Evolutionary conservation across 2,329 filamentous ascomycete species (phyloP), one percentile per base, ranked within the genome.

Genomic region (Monosporascus sp.): DNA sequence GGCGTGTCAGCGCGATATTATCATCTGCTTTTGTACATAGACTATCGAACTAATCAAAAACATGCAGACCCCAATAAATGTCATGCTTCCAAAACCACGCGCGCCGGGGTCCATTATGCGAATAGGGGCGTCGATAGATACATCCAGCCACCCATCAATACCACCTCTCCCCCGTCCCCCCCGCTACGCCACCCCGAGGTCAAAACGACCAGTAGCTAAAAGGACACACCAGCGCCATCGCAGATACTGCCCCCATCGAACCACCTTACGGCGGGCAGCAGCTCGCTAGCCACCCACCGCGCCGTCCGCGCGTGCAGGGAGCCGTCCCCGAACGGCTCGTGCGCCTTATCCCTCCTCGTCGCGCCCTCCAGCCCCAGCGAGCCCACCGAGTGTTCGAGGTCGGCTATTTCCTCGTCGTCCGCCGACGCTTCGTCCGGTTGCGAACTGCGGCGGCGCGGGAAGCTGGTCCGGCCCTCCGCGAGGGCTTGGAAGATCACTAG

Each of bases 401-500:
- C 55, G 37, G 53, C 48, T n/a, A 55, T 52, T 31, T 50, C 41
- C 1, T 43, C 46, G 3, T 61, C 59, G 7, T 53, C 59, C 7
- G 60, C 53, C 8, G 49, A 24, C 1, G 57, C n/a, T 14, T 35
- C 31, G 31, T 35, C 14, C 5, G 31, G 31, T 35, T 5, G 31
- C 60, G 36, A 63, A 59, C 50, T 57, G 50, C 39, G 70, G 61
- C 11, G 52, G 27, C 64, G 59, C 20, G 70, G 72, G 53, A 81
- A 77, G 3, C 71, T 76, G 11, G 81, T 81, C 49, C 64, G 70
- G 0, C 79, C 81, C 14, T 76, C 71, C 1, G 80, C 77, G 9
- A 86, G 68, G 4, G 79, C 78, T 65, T 86, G 82, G 60, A 85
- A 83, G 18, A 82, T 70, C 3, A 85, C 69, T 24, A 86, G 60